Percentiles rank a stretch among this genome's conserved stretches.
Evolutionary conservation across 495 filamentous ascomycete species (phyloP).

Genomic region (Aspergillus campestris): DNA sequence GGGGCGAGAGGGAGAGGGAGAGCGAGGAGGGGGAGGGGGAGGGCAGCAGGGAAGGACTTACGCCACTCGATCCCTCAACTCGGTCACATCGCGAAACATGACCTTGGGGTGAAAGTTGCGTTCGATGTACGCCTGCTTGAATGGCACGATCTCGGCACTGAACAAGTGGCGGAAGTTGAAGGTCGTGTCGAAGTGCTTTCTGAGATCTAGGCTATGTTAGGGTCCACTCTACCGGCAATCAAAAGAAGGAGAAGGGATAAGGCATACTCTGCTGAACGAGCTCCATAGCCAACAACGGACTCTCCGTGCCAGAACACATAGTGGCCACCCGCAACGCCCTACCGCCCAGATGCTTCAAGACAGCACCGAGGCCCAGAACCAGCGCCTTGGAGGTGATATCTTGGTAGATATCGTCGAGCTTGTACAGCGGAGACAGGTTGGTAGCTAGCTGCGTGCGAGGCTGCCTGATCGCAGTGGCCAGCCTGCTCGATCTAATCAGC

Average conservation of each 20-base stretch:
- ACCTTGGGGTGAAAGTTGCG: conserved; percentile 57
- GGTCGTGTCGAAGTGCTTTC: conserved; percentile 7
- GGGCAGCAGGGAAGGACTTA: conserved; percentile 32
- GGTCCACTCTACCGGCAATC: background rate
- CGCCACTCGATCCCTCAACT: conserved; percentile 49
- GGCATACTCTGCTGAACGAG: conserved; percentile 34
- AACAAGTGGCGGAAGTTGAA: conserved; percentile 58
- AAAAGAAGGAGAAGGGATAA: background rate
- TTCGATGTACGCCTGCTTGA: conserved; percentile 75
- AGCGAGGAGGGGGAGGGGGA: conserved; percentile 4
- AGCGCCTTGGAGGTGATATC: conserved; percentile 36
- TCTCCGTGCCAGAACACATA: conserved; percentile 78
- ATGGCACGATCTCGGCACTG: conserved; percentile 70
- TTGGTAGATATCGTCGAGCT: conserved; percentile 41
- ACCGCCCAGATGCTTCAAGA: conserved; percentile 28
- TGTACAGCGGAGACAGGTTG: conserved; percentile 36
- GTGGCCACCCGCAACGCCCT: conserved; percentile 57
- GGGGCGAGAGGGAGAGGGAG: too few species aligned
- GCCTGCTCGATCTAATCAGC: conserved; percentile 6
- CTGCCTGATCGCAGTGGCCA: background rate
- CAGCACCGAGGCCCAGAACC: conserved; percentile 21
- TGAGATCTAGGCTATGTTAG: conserved; percentile 19
- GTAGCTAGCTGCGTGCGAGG: conserved; percentile 15
- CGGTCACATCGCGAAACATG: conserved; percentile 62
- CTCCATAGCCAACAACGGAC: conserved; percentile 60